A percentile compares a stretch with the other conserved stretches of the same genome.
These are phyloP conservation scores for Leishmania guyanensis DNA, from an alignment of 208 protist genomes.

Conservation along the genomic window DNA sequence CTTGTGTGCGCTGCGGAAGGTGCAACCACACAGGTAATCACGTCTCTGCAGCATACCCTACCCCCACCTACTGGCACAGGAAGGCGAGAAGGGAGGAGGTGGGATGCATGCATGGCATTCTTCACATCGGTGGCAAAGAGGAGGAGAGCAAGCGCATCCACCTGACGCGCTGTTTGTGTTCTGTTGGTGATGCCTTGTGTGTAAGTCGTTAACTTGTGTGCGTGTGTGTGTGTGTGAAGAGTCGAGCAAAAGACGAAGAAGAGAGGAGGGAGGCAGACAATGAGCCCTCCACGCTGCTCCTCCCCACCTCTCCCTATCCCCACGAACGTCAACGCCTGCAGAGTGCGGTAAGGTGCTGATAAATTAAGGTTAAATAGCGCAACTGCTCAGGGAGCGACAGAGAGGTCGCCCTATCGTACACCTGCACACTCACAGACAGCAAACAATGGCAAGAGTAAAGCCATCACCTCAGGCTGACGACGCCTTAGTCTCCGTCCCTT, in stretches of 20 bases:
- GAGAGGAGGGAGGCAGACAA: neutral
- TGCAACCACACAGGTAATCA: neutral
- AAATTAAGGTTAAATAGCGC: neutral
- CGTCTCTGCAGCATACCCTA: neutral
- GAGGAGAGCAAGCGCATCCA: neutral
- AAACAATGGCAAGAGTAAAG: neutral
- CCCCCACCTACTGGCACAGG: neutral
- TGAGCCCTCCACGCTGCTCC: neutral
- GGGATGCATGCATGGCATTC: neutral
- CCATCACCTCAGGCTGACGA: neutral
- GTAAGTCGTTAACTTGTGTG: neutral
- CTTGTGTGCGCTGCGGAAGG: neutral
- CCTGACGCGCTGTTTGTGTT: neutral
- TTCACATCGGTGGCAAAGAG: neutral
- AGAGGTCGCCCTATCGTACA: neutral
- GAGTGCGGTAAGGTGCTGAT: neutral
- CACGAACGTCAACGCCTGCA: neutral
- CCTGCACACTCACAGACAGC: neutral
- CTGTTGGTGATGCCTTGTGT: neutral
- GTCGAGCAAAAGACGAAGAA: neutral
- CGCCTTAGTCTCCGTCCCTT: neutral
- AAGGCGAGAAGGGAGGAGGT: neutral
- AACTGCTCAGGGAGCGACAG: neutral
- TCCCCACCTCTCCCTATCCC: too few relatives aligned
- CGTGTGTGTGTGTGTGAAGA: too few relatives aligned